These are phyloP conservation scores for Pseudozyma thailandica DNA, from an alignment of 1,284 basidiomycete species.

Conservation along the genomic window DNA sequence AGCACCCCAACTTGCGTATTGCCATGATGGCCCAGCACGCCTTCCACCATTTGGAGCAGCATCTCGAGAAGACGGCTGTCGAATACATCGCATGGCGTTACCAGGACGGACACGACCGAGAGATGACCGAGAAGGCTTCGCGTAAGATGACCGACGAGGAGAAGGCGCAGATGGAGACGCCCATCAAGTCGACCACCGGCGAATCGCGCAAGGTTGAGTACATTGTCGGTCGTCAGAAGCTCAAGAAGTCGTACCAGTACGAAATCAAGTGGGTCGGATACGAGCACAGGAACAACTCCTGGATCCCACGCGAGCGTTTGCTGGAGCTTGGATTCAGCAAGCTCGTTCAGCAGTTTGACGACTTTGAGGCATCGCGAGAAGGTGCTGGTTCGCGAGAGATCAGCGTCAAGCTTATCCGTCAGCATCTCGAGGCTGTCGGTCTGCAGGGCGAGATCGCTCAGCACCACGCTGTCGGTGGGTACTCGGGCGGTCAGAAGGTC, in stretches of 20 bases:
- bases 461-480: conserved; percentile 65
- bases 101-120: conserved; percentile 97
- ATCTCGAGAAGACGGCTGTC: conserved; percentile 66
- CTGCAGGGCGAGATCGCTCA: conserved; percentile 76
- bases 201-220: conserved; percentile 85
- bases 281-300: conserved; percentile 91
- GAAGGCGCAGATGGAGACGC: conserved; percentile 80
- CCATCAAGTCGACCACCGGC: conserved; percentile 92
- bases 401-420: conserved; percentile 66
- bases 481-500: conserved; percentile 83
- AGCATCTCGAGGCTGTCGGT: conserved; percentile 76
- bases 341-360: conserved; percentile 93
- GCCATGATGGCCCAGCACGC: conserved; percentile 96
- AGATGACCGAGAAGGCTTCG: conserved; percentile 88
- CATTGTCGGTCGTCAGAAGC: conserved; percentile 96
- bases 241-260: conserved; percentile 92
- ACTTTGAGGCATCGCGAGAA: conserved; percentile 87
- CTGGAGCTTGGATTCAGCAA: conserved; percentile 90
- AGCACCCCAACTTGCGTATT: conserved; percentile 93
- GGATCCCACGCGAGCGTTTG: conserved; percentile 90
- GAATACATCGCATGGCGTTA: conserved; percentile 86
- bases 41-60: conserved; percentile 67
- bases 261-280: conserved; percentile 97
- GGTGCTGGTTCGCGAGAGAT: conserved; percentile 76
- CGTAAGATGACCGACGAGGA: conserved; percentile 91